Base-by-base conservation (phyloP, 139 green algal species). In the Zygnema cylindricum region DNA sequence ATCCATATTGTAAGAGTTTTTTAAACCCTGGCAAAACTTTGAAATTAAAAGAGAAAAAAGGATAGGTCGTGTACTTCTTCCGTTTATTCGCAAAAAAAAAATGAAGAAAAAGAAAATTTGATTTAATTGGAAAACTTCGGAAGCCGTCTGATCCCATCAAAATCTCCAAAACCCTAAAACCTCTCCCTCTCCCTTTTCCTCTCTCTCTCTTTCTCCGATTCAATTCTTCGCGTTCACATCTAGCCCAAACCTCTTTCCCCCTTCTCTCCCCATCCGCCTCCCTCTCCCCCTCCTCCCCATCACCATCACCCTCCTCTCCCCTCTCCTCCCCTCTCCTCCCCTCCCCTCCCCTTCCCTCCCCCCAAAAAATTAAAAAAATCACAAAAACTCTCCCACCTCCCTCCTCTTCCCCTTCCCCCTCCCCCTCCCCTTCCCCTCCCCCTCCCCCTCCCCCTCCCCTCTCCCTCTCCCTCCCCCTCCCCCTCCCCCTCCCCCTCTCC, bases 351-450 rank as follows among this genome's bases (percentile, higher is more conserved):
- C 3, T 3, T 69, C 25, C 49, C 76, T 35, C 76, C 33, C 76
- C 76, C 32, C 33, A 32, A 71, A 83, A 16, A 3, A 21, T 75
- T 32, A n/a, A n/a, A n/a, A n/a, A n/a, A n/a, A n/a, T n/a, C n/a
- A n/a, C n/a, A n/a, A n/a, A n/a, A n/a, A n/a, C n/a, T n/a, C n/a
- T n/a, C n/a, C n/a, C n/a, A n/a, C 23, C 49, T 39, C 78, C 38
- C 39, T 81, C 30, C 78, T 54, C 38, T 33, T 75, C 78, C 7
- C 33, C n/a, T 33, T 85, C 36, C 22, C 69, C 39, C 78, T 85
- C 78, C 30, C 69, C 23, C 38, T 54, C 38, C 21, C 69, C 36
- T 54, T 1, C 35, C 35, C 69, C 38, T 41, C 23, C 78, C 33
- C 78, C 30, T 41, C 38, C 23, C 33, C 16, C 16, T 7, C 16